Evolutionary conservation across 495 filamentous ascomycete genomes (phyloP), one percentile per base, ranked within the genome.

Genomic region (Penicillium salamii): DNA sequence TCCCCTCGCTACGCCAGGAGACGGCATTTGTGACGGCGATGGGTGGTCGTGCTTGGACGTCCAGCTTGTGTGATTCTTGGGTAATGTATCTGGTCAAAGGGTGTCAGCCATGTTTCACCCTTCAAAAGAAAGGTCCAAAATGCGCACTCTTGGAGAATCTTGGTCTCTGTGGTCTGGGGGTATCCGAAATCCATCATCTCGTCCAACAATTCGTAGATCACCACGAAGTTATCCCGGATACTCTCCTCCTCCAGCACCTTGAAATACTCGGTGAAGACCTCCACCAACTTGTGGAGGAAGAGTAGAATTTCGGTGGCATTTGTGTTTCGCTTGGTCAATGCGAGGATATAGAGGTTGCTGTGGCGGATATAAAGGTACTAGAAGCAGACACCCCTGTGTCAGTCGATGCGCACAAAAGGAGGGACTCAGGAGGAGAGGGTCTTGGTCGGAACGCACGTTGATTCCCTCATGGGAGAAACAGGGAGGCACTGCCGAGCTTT

Each of bases 181-280:
- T 99, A 96, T 41, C 95, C 95, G 74, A 97, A 99, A 69, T 99
- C 95, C 95, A 99, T 99, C 95, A 99, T 99, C 75, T 99, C 95
- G 67, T 99, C 95, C 54, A 99, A 82, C 45, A 99, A 72, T 72
- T 99, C 95, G 77, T 99, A 99, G 61, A 99, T 99, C 61, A 99
- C 81, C 68, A 99, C 95, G 59, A 97, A 99, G 76, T 99, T 99
- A 74, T 99, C 95, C 47, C 95, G 87, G 65, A 99, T 99, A 67
- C 89, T 95, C 71, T 99, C 95, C 70, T 99, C 95, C 69, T 99
- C 95, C 44, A 99, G 81, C 60, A 95, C 92, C 68, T 99, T 99
- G 78, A 99, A 99, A 75, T 99, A 99, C 68, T 99, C 95, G 35
- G 95, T 97, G 64, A 99, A 97, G 39, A 97, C 95, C 71, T 97